Percentiles rank a stretch among this genome's conserved stretches.
Evolutionary conservation across 805 yeast genomes (phyloP).

Genomic region (Suhomyces vadensis): DNA sequence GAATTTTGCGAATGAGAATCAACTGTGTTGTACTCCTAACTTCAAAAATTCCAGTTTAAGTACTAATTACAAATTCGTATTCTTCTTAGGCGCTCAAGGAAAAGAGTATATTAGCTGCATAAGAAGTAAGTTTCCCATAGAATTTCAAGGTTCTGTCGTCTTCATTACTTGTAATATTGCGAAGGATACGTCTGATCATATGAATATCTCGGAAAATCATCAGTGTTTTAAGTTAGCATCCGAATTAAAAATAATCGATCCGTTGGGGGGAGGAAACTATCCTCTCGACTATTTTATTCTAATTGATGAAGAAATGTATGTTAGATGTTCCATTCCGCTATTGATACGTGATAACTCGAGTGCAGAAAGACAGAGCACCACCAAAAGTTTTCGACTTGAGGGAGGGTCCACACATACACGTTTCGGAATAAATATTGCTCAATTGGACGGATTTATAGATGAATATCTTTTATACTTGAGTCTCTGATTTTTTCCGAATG

Average conservation of each 20-base stretch:
- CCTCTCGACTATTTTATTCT: slow-evolving; percentile 33
- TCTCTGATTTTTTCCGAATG: not conserved
- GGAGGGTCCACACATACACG: slow-evolving; percentile 7
- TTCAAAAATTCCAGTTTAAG: not conserved
- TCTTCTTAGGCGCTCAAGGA: slow-evolving; percentile 35
- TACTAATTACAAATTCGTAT: slow-evolving; percentile 1
- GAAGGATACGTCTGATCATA: not conserved
- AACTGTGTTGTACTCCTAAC: not conserved
- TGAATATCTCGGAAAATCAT: slow-evolving; percentile 10
- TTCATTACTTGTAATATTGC: slow-evolving; percentile 20
- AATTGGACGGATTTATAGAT: slow-evolving; percentile 9
- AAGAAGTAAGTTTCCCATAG: slow-evolving; percentile 10
- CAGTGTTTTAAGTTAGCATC: slow-evolving; percentile 24
- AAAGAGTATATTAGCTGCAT: slow-evolving; percentile 27
- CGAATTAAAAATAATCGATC: slow-evolving; percentile 30
- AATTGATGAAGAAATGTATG: slow-evolving; percentile 15
- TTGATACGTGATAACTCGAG: slow-evolving; percentile 6
- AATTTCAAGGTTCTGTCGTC: slow-evolving; percentile 5
- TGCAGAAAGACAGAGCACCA: not conserved
- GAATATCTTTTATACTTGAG: slow-evolving; percentile 8
- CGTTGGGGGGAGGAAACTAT: slow-evolving; percentile 39
- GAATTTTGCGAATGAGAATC: not conserved
- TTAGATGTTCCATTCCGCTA: slow-evolving; percentile 15
- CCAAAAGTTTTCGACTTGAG: slow-evolving; percentile 3
- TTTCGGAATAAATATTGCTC: slow-evolving; percentile 11